Evolutionary conservation across 768 basidiomycete species (phyloP).

Genomic region (Clavulina sp.): DNA sequence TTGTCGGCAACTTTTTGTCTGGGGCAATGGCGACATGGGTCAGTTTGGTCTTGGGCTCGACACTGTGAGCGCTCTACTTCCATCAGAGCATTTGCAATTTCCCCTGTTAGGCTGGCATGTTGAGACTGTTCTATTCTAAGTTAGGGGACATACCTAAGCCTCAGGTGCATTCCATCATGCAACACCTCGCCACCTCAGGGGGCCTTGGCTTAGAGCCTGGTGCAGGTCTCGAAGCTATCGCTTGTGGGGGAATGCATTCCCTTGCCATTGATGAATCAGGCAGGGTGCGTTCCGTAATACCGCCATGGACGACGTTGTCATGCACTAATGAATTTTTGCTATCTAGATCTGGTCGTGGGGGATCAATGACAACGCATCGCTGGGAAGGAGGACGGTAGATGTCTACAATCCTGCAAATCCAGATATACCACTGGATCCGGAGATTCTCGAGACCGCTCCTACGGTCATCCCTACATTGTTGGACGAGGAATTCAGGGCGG

Average conservation of each 20-base stretch:
- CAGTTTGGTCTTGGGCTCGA: conserved; percentile 85
- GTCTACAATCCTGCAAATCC: conserved; percentile 19
- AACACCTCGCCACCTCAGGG: conserved; percentile 53
- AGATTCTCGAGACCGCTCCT: conserved; percentile 23
- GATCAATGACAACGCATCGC: conserved; percentile 21
- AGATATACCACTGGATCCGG: conserved; percentile 16
- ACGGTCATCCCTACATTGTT: conserved; percentile 31
- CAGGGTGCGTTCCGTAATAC: conserved; percentile 1
- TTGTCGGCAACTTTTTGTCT: conserved; percentile 58
- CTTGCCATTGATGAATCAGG: conserved; percentile 82
- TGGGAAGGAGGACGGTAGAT: conserved; percentile 20
- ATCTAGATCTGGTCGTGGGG: conserved; percentile 41
- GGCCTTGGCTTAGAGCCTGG: conserved; percentile 34
- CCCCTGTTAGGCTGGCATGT: background rate
- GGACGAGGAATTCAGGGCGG: conserved; percentile 70
- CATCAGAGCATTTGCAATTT: background rate
- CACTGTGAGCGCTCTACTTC: conserved; percentile 3
- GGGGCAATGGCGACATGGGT: conserved; percentile 85
- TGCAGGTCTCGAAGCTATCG: conserved; percentile 64
- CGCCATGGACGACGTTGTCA: background rate
- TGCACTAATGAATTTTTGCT: background rate
- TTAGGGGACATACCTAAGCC: conserved; percentile 62
- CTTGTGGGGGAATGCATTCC: conserved; percentile 77
- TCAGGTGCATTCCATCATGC: conserved; percentile 55
- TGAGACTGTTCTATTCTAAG: conserved; percentile 9